A percentile compares a stretch with the other conserved stretches of the same genome.
Evolutionary conservation across 2,329 filamentous ascomycete species (phyloP).

Genomic region (Dothistroma pini): DNA sequence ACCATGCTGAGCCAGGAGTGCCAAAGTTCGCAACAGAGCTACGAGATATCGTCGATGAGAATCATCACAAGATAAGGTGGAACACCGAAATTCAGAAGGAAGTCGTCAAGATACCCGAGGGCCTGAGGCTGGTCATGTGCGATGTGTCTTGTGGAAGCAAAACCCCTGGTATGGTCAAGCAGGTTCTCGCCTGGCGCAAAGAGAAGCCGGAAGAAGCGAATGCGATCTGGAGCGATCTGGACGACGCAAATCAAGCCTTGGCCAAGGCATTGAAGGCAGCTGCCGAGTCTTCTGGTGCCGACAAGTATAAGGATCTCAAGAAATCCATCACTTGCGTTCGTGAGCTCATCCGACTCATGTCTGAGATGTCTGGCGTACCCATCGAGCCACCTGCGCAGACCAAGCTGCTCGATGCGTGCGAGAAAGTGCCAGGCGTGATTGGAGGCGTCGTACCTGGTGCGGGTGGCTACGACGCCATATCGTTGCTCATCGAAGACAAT

Average conservation of each 20-base stretch:
- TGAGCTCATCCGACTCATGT: conserved; percentile 70
- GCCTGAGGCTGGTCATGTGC: conserved; percentile 81
- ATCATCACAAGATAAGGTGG: conserved; percentile 55
- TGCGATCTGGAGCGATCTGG: conserved; percentile 69
- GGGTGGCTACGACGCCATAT: conserved; percentile 88
- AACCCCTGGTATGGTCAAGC: conserved; percentile 94
- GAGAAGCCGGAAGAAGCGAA: conserved; percentile 62
- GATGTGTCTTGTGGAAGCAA: conserved; percentile 93
- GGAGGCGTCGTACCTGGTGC: conserved; percentile 93
- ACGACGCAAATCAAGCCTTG: conserved; percentile 69
- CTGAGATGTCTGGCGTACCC: conserved; percentile 67
- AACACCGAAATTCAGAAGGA: conserved; percentile 73
- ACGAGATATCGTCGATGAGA: conserved; percentile 62
- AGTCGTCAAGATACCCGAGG: conserved; percentile 65
- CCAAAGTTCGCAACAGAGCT: conserved; percentile 65
- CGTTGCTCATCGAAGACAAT: conserved; percentile 72
- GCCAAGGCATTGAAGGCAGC: conserved; percentile 59
- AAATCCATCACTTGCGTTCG: conserved; percentile 51
- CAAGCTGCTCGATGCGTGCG: conserved; percentile 72
- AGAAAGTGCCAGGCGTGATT: conserved; percentile 69
- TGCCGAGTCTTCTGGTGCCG: conserved; percentile 45
- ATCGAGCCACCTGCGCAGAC: conserved; percentile 89
- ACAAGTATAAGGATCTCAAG: conserved; percentile 52
- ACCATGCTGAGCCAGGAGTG: conserved; percentile 62
- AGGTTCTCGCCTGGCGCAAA: conserved; percentile 77